phyloP scores from a whole-genome alignment of 116 monocot species.

The Iris pallida region DNA sequence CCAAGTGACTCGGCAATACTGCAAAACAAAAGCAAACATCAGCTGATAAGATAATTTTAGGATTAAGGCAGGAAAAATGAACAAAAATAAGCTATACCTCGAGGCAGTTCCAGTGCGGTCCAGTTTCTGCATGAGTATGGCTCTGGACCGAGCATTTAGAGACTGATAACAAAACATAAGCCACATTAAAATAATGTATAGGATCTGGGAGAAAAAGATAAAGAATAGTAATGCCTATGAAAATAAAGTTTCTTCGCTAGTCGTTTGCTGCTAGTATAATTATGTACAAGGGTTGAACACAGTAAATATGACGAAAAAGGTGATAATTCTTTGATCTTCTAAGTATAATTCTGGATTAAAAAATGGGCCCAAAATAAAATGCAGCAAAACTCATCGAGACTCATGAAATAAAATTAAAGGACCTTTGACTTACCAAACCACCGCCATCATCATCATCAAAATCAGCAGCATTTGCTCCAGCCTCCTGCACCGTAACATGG shows the following conservation, averaged over 20 bases:
- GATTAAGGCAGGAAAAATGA: conserved; percentile 9
- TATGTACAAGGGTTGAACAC: no score
- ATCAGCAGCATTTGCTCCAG: conserved; percentile 60
- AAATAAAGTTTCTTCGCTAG: no score
- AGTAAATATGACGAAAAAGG: no score
- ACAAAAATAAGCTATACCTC: conserved; percentile 24
- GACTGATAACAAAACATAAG: conserved; percentile 22
- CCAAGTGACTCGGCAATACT: conserved; percentile 70
- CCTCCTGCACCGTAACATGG: conserved; percentile 49
- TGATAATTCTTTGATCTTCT: no score
- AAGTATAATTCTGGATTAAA: no score
- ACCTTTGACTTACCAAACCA: conserved; percentile 41
- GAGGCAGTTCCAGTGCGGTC: conserved; percentile 64
- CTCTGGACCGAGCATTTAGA: conserved; percentile 66
- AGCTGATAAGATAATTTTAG: not conserved
- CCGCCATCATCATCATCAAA: conserved; percentile 96
- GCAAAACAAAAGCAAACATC: conserved; percentile 5
- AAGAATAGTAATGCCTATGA: no score
- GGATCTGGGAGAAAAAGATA: no score
- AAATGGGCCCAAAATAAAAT: no score
- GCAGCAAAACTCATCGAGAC: no score
- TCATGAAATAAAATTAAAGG: not conserved
- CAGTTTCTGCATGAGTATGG: conserved; percentile 67
- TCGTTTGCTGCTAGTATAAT: no score
- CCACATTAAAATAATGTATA: no score